A percentile compares a stretch with the other conserved stretches of the same genome.
phyloP scores from a whole-genome alignment of 2,329 filamentous ascomycete species.

The Pyricularia sp. region DNA sequence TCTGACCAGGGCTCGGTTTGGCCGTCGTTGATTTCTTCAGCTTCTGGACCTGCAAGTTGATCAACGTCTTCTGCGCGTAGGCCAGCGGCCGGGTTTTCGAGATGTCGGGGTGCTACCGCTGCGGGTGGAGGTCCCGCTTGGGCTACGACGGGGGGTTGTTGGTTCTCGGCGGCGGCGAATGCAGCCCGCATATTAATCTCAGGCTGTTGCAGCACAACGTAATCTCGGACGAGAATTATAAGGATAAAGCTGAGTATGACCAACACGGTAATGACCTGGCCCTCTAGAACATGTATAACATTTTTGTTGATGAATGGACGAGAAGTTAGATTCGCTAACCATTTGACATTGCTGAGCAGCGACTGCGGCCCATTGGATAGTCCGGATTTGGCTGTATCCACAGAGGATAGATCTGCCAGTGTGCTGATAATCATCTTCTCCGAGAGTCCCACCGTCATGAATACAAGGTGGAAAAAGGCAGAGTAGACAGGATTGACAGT shows the following conservation, averaged over 20 bases:
- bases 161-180: conserved; percentile 29
- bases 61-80: conserved; percentile 2
- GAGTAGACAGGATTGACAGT: conserved; percentile 20
- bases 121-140: not conserved
- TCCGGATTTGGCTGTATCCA: conserved; percentile 6
- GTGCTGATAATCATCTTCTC: conserved; percentile 8
- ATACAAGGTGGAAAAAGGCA: conserved; percentile 16
- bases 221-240: conserved; percentile 93
- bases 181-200: conserved; percentile 70
- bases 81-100: not conserved
- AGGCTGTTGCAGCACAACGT: conserved; percentile 96
- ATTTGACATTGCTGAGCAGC: conserved; percentile 42
- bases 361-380: conserved; percentile 11
- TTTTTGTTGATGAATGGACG: conserved; percentile 63
- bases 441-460: conserved; percentile 12
- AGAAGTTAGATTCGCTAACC: conserved; percentile 50
- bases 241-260: conserved; percentile 91
- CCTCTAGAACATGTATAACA: conserved; percentile 75
- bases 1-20: not conserved
- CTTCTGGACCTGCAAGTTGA: not conserved
- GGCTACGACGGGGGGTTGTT: conserved; percentile 3
- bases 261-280: conserved; percentile 81
- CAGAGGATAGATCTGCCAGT: not conserved
- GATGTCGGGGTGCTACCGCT: not conserved
- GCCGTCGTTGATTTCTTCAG: not conserved